phyloP scores from a whole-genome alignment of 1,284 basidiomycete species.

The Malassezia furfur region DNA sequence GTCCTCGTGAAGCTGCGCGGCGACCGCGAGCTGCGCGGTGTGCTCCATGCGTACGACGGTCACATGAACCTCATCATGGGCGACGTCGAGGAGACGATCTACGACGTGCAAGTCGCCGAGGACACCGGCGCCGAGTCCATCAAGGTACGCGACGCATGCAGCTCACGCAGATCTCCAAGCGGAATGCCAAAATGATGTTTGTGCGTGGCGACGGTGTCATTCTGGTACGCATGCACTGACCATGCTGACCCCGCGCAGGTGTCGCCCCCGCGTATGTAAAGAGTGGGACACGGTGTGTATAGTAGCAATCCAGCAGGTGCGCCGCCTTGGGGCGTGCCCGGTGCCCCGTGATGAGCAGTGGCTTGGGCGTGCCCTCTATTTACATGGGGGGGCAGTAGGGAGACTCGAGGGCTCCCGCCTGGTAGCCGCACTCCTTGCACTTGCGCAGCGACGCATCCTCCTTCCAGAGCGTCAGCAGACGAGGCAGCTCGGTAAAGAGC shows the following conservation, averaged over 20 bases:
- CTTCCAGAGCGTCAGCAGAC: constrained; percentile 57
- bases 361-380: not conserved
- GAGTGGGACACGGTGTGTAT: not conserved
- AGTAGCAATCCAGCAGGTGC: not conserved
- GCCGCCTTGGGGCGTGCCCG: too few species aligned
- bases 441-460: constrained; percentile 26
- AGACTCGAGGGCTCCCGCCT: constrained; percentile 4
- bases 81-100: constrained; percentile 74
- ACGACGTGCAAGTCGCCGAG: constrained; percentile 48
- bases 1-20: constrained; percentile 93
- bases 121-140: constrained; percentile 50
- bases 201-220: constrained; percentile 64
- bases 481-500: constrained; percentile 85
- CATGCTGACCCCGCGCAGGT: constrained; percentile 2
- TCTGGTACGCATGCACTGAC: constrained; percentile 31
- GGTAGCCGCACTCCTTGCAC: constrained; percentile 18
- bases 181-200: constrained; percentile 95
- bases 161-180: constrained; percentile 69
- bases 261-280: constrained; percentile 9
- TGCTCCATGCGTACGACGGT: constrained; percentile 91
- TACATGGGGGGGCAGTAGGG: not conserved
- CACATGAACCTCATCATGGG: constrained; percentile 99
- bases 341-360: too few species aligned
- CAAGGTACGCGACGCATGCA: constrained; percentile 45
- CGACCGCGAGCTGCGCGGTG: constrained; percentile 81